A percentile compares a stretch with the other conserved stretches of the same genome.
Evolutionary conservation across 129 eudicot species (phyloP).

Genomic region (Smallanthus sonchifolius): DNA sequence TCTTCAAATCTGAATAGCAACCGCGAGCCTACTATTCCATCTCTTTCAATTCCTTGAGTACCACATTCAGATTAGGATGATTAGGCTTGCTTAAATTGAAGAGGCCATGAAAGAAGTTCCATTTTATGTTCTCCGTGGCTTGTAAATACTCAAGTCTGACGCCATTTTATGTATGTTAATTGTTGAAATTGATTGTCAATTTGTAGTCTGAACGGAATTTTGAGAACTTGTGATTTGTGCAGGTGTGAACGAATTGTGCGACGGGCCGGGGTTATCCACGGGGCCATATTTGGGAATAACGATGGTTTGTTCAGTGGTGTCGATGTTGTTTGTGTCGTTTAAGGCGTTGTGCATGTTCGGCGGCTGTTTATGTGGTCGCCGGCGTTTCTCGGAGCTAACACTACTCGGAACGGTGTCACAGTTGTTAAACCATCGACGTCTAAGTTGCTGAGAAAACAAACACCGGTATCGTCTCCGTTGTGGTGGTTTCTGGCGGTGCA

Average conservation of each 20-base stretch:
- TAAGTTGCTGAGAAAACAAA: too few relatives aligned
- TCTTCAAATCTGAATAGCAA: slow-evolving; percentile 16
- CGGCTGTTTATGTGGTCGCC: too few relatives aligned
- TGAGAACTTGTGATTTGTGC: too few relatives aligned
- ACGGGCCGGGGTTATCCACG: slow-evolving; percentile 70
- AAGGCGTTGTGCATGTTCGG: slow-evolving; percentile 76
- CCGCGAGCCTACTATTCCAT: slow-evolving; percentile 26
- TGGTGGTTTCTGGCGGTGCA: too few relatives aligned
- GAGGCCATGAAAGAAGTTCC: slow-evolving; percentile 28
- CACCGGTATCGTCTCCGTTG: too few relatives aligned
- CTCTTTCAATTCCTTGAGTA: background rate
- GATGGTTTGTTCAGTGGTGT: slow-evolving; percentile 61
- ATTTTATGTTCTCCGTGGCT: slow-evolving; percentile 23
- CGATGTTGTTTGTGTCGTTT: slow-evolving; percentile 68
- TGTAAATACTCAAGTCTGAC: too few relatives aligned
- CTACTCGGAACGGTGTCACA: too few relatives aligned
- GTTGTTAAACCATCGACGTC: too few relatives aligned
- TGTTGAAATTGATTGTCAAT: too few relatives aligned
- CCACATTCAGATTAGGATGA: background rate
- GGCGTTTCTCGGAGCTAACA: too few relatives aligned
- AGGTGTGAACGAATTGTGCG: slow-evolving; percentile 89
- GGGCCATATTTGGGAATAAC: slow-evolving; percentile 80
- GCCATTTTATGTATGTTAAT: too few relatives aligned
- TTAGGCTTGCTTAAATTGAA: slow-evolving; percentile 16
- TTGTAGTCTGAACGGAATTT: too few relatives aligned